Evolutionary conservation across 768 basidiomycete species (phyloP).

Genomic region (Cystofilobasidium bisporidii): DNA sequence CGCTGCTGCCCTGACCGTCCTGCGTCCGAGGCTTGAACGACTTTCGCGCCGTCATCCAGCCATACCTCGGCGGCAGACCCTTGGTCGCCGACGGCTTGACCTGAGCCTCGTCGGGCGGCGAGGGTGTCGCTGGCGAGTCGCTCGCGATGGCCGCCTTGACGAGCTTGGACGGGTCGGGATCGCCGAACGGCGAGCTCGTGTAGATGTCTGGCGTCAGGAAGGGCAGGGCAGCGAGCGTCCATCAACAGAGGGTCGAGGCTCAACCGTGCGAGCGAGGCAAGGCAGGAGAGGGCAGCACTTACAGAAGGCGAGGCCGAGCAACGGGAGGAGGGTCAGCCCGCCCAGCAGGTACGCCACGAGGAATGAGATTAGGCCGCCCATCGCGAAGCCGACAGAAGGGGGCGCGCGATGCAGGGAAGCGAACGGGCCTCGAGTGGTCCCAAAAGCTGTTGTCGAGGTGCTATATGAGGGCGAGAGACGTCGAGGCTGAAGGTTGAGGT

Average conservation of each 20-base stretch:
- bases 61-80: background rate
- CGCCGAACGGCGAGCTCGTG: background rate
- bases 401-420: no score
- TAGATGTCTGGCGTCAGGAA: background rate
- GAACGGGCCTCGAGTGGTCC: no score
- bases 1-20: background rate
- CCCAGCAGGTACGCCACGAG: background rate
- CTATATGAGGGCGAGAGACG: no score
- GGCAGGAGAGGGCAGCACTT: background rate
- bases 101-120: background rate
- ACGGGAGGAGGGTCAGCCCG: background rate
- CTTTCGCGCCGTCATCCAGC: constrained; percentile 1
- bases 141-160: background rate
- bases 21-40: background rate
- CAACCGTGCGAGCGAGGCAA: background rate
- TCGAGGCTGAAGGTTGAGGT: no score
- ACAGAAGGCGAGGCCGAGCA: background rate
- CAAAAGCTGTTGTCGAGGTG: no score
- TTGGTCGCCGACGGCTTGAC: background rate
- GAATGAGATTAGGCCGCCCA: constrained; percentile 1
- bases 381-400: background rate
- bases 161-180: background rate
- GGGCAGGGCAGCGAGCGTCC: background rate
- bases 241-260: no score
- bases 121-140: background rate